Evolutionary conservation across 2,329 filamentous ascomycete genomes (phyloP), one percentile per base, ranked within the genome.

Genomic region (Pestalotiopsis fici): DNA sequence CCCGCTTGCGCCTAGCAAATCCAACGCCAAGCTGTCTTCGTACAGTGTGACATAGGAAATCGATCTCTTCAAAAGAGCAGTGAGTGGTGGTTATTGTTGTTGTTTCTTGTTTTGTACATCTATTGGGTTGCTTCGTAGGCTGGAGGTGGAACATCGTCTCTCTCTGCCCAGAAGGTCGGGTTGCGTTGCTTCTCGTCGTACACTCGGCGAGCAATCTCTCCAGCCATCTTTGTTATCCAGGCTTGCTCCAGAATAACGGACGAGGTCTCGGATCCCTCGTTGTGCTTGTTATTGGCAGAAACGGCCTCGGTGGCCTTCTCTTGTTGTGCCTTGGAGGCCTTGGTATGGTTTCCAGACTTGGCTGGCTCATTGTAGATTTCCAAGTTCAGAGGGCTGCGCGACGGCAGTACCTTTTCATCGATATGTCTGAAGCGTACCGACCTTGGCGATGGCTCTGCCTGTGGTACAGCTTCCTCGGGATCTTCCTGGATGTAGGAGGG

Each of bases 171-270:
- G 64, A 85, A 82, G 4, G 78, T 79, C 28, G 83, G 81, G 65
- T 86, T 83, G 43, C 84, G 82, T 65, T 85, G 83, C 80, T 97
- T 96, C 81, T 97, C 93, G 72, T 97, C 93, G 71, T 95, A 93
- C 71, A 97, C 94, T 66, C 93, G 91, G 63, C 90, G 86, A 43
- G 94, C 94, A 74, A 98, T 95, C 79, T 98, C 96, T 70, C 91
- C 91, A 4, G 95, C 95, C 88, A 99, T 96, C 83, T 97, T 96
- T 83, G 91, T 90, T 81, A 96, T 92, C 92, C 93, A 96, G 2
- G 93, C 93, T 78, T 94, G 91, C 77, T 94, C 92, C 28, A 93
- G 83, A 61, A 94, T 93, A 31, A 86, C 84, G 0, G 87, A 87
- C 13, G 86, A 84, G 4, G 82, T 83, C 37, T 88, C 86, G 0